Base-by-base conservation (phyloP, 2,329 filamentous ascomycete genomes). In the Alternaria hordeiaustralica region DNA sequence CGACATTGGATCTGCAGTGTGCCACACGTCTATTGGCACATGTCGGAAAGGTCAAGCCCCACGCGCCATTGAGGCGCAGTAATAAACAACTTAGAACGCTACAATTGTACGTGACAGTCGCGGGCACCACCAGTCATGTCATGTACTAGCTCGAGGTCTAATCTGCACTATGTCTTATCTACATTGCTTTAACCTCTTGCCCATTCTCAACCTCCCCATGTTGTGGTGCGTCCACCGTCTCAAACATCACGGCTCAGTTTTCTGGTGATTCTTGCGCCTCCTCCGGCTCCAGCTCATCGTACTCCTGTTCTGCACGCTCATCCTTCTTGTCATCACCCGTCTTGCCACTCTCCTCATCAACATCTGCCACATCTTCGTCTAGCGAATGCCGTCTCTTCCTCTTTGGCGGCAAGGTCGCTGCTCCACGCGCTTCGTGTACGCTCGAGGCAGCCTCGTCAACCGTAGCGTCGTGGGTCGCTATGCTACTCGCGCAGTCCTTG, bases 201-300 rank as follows among this genome's bases (percentile, higher is more conserved):
- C 30, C 3, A 3, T 9, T 13, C 13, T 4, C 30, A 2, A 7
- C 3, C 0, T 36, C 30, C 30, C 3, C 30, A 9, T 36, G 8
- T n/a, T n/a, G 33, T 4, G 15, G 15, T 36, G 33, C 33, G 7
- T 36, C 4, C 33, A n/a, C 15, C 4, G 15, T 36, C 33, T 36
- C 33, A 5, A 9, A 36, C 1, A 2, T 2, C 8, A 36, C 8
- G 15, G 33, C 33, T 0, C 2, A 10, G 4, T 36, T n/a, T 9
- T 9, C 33, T n/a, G 33, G 8, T 0, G 4, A 4, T 9, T 36
- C 4, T 5, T n/a, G 15, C 4, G 0, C 8, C 7, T 36, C 15
- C 15, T 36, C 33, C n/a, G 33, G 33, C 33, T 36, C 7, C 15
- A 5, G 15, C 4, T 36, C 7, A 36, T 9, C 33, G 13, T n/a